Conservation (phyloP, 805 yeast genomes). For the Starmerella potacharoeniae region DNA sequence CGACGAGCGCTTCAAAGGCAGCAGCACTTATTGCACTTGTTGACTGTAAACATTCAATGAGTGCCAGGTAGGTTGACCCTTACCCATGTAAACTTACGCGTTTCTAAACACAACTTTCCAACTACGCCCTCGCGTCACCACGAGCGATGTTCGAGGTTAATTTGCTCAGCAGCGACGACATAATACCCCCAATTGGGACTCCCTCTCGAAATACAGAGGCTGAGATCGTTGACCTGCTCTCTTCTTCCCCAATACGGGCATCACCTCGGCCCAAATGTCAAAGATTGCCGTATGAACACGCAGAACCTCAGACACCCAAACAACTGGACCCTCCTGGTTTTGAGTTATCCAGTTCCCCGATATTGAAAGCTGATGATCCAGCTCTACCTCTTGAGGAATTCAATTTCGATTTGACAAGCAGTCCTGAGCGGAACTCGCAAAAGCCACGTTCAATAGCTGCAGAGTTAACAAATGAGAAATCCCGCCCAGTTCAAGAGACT, state of each 20-base stretch:
- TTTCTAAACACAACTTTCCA: not conserved
- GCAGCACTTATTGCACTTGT: too few species aligned
- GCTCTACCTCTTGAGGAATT: not conserved
- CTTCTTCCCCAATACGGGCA: conserved; percentile 5
- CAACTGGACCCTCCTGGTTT: not conserved
- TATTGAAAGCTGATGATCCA: not conserved
- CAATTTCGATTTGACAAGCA: not conserved
- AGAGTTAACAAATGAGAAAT: too few species aligned
- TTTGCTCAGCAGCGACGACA: conserved; percentile 9
- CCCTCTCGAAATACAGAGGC: not conserved
- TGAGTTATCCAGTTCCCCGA: not conserved
- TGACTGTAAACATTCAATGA: not conserved
- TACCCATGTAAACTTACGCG: not conserved
- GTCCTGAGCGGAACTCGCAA: not conserved
- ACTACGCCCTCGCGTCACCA: not conserved
- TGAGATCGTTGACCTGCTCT: conserved; percentile 11
- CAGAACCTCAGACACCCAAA: not conserved
- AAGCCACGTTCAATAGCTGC: too few species aligned
- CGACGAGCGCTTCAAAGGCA: too few species aligned
- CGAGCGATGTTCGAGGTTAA: conserved; percentile 1
- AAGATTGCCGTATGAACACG: not conserved
- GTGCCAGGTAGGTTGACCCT: not conserved
- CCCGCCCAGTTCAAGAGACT: too few species aligned
- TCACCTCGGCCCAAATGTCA: not conserved
- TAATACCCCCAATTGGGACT: not conserved